phyloP scores from a whole-genome alignment of 2,329 filamentous ascomycete species.

The Aspergillus niger region DNA sequence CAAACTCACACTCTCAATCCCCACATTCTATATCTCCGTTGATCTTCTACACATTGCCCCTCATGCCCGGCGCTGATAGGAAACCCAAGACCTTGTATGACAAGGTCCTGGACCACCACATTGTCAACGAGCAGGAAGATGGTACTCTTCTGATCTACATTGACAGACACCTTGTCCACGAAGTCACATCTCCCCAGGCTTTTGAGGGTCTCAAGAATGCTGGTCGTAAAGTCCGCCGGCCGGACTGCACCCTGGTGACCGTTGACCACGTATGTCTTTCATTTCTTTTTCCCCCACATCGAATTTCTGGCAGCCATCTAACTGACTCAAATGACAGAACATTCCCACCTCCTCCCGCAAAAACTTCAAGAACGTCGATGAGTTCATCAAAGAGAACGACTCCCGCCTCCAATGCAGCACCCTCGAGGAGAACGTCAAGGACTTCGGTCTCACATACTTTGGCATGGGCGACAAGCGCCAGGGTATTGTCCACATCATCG shows the following conservation, averaged over 20 bases:
- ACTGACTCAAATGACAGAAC: conserved; percentile 60
- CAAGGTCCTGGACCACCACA: conserved; percentile 93
- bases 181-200: conserved; percentile 98
- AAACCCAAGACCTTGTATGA: conserved; percentile 88
- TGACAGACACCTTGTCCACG: conserved; percentile 93
- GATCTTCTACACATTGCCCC: conserved; percentile 36
- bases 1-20: background rate
- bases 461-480: conserved; percentile 94
- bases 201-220: conserved; percentile 95
- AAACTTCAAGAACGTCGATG: conserved; percentile 87
- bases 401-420: conserved; percentile 92
- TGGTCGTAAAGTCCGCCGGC: conserved; percentile 80
- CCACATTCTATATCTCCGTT: background rate
- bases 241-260: conserved; percentile 94
- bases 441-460: conserved; percentile 96
- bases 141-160: conserved; percentile 93
- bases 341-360: conserved; percentile 90
- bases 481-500: conserved; percentile 97
- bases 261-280: conserved; percentile 80
- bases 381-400: conserved; percentile 93
- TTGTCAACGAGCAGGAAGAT: conserved; percentile 93
- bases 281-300: background rate
- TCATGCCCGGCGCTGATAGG: conserved; percentile 74
- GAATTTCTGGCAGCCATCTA: background rate
- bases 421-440: conserved; percentile 95